phyloP scores from a whole-genome alignment of 139 green algal species.

The Gonium pectorale region DNA sequence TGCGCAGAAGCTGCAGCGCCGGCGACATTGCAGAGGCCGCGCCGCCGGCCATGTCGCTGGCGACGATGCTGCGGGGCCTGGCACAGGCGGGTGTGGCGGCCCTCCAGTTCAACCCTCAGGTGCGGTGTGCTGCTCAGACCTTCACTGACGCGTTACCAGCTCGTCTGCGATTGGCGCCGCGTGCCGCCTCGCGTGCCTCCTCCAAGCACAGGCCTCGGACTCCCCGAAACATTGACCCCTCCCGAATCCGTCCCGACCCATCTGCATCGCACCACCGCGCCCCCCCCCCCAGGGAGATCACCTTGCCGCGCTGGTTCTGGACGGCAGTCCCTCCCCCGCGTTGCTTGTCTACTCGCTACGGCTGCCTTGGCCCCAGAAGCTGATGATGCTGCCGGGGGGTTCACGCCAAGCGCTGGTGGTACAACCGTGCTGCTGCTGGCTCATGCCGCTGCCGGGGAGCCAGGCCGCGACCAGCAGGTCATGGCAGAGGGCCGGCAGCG shows the following conservation, averaged over 20 bases:
- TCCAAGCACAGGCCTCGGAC: too few relatives aligned
- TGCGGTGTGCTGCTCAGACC: too few relatives aligned
- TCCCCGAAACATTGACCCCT: too few relatives aligned
- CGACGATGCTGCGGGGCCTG: not conserved
- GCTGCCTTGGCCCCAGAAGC: conserved; percentile 10
- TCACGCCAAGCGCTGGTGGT: conserved; percentile 1
- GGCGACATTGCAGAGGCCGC: too few relatives aligned
- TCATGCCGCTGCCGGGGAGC: not conserved
- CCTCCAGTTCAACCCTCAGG: conserved; percentile 37
- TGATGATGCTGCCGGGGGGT: not conserved
- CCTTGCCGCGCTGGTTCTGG: not conserved
- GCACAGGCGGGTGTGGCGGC: not conserved
- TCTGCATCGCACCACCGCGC: too few relatives aligned
- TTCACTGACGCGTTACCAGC: too few relatives aligned
- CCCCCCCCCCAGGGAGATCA: conserved; percentile 10
- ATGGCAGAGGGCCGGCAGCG: not conserved
- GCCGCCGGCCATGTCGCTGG: not conserved
- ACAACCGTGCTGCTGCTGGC: conserved; percentile 27
- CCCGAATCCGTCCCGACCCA: too few relatives aligned
- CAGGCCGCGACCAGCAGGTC: not conserved
- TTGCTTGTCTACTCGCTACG: conserved; percentile 30
- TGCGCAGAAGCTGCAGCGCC: too few relatives aligned
- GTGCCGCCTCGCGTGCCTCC: too few relatives aligned
- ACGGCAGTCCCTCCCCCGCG: not conserved
- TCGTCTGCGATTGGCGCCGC: too few relatives aligned